phyloP scores from a whole-genome alignment of 345 rosid genomes.

The Eucalyptus urophylla region DNA sequence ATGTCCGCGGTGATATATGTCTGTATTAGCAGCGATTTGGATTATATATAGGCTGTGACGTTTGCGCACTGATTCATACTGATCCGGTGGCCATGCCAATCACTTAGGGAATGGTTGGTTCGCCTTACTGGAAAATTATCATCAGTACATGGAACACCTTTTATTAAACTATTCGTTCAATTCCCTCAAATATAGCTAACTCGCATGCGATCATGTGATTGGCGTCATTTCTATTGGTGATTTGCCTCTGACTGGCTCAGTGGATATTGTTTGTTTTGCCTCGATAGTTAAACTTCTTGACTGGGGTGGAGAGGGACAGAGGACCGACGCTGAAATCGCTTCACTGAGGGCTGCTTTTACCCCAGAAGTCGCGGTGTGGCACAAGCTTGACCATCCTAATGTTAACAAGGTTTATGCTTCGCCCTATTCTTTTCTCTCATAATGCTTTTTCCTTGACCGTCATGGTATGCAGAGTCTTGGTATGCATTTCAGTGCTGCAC shows the following conservation, averaged over 20 bases:
- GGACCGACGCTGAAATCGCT: constrained; percentile 82
- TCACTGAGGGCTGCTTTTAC: constrained; percentile 72
- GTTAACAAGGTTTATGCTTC: constrained; percentile 66
- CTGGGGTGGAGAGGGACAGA: constrained; percentile 99
- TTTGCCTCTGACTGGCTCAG: background rate
- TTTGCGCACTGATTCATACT: background rate
- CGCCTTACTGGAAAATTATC: background rate
- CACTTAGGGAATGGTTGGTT: background rate
- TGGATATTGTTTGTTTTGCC: background rate
- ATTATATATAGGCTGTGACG: background rate
- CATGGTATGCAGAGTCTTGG: background rate
- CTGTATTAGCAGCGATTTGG: background rate
- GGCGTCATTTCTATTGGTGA: background rate
- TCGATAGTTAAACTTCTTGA: constrained; percentile 79
- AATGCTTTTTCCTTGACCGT: background rate
- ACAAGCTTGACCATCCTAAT: constrained; percentile 93
- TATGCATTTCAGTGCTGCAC: background rate
- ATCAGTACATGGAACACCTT: background rate
- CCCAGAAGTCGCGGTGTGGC: constrained; percentile 98
- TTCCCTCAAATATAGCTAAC: background rate
- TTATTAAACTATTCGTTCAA: background rate
- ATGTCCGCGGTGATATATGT: background rate
- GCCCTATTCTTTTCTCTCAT: background rate
- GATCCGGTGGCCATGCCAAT: background rate
- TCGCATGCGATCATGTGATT: background rate